Evolutionary conservation across 768 basidiomycete genomes (phyloP), one percentile per base, ranked within the genome.

Genomic region (Mycena floridula): DNA sequence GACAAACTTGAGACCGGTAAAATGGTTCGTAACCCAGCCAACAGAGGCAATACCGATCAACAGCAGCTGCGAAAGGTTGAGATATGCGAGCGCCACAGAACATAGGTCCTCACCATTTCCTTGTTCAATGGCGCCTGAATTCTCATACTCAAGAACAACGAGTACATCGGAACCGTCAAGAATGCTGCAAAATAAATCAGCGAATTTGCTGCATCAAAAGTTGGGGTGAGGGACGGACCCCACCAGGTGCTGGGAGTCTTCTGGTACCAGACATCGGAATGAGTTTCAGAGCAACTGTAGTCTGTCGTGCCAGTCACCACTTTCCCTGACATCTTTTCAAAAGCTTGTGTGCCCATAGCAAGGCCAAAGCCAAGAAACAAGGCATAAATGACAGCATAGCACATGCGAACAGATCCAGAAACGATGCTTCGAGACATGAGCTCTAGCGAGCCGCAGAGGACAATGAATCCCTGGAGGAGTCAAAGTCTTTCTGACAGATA

Each of bases 11-110:
- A 58, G 62, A 2, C 74, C 66, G 3, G 79, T 76, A 61, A 83
- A 87, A 56, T 87, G 80, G 59, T 90, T 93, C 32, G 78, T 81
- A 12, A 78, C 74, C 87, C 88, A 92, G 1, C 89, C 89, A 16
- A 78, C 63, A 45, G 72, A 81, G 2, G 86, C 66, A 44, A 88
- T 79, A 5, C 62, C 57, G 13, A 89, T 68, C 48, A 77, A 68
- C n/a, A 85, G 55, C 11, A 65, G 44, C 74, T 76, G 48, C 9
- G 45, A 36, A 15, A 12, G 12, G 23, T 28, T 15, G 12, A 25
- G 18, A 21, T 8, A 3, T 18, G 1, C 11, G 30, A 9, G 39
- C n/a, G n/a, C n/a, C n/a, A n/a, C 43, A 22, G 37, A 55, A 32
- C 12, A 9, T n/a, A 46, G 25, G 23, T 13, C 43, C 73, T 48